Base-by-base conservation (phyloP, 345 rosid genomes). In the Raphanus sativus region DNA sequence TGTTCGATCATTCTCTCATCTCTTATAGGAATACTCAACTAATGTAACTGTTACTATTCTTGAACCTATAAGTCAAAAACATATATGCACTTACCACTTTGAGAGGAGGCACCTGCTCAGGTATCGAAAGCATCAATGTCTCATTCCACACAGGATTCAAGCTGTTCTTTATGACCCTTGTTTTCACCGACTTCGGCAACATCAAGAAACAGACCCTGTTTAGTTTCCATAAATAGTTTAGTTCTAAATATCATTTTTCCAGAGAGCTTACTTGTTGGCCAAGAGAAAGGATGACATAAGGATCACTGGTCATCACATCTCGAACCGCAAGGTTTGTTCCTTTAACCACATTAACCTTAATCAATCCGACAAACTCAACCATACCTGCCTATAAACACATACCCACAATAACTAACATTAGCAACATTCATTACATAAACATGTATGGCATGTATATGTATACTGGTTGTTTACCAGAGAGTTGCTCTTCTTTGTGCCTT, bases 91-190 rank as follows among this genome's bases (percentile, higher is more conserved):
- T 85, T 81, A 90, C 99, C 89, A 93, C 92, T 93, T 87, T 92
- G 17, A 95, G 82, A 75, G 93, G 88, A 82, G 99, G 98, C 62
- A 95, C 74, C 60, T 83, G 84, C 36, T 95, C 98, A 4, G 99
- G 99, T 75, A 95, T 95, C 4, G 97, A 90, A 80, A 95, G 73
- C 97, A 93, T 95, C 42, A 95, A 86, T 68, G 90, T 88, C 77
- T 95, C 97, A 79, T 93, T 95, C 99, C 99, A 95, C 48, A 95
- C 94, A 2, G 99, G 99, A 78, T 95, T 95, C 82, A 95, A 85
- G 82, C 85, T 93, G 89, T 86, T 95, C 87, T 91, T 95, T 78
- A 95, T 90, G 77, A 93, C 98, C 21, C 93, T 86, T 1, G 99
- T 93, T 89, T 83, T 91, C 36, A 95, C 96, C 0, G 96, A 87